Evolutionary conservation across 345 rosid genomes (phyloP).

Genomic region (Psidium friedrichsthalianum): DNA sequence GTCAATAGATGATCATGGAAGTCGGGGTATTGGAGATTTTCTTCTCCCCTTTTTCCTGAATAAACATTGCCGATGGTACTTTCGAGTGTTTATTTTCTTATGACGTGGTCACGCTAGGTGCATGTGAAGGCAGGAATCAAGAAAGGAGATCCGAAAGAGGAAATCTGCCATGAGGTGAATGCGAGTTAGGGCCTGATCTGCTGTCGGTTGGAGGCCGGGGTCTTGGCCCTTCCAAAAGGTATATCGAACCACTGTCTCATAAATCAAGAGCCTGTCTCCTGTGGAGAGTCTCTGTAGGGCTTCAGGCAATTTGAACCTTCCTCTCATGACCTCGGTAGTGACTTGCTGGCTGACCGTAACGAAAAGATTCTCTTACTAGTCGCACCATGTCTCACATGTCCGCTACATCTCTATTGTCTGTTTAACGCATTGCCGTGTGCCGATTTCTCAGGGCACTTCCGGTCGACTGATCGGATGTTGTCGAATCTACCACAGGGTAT

Average conservation of each 20-base stretch:
- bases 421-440: background rate
- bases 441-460: background rate
- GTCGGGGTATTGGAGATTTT: conserved; percentile 48
- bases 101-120: conserved; percentile 31
- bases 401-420: background rate
- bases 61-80: too few relatives aligned
- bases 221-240: conserved; percentile 94
- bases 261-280: background rate
- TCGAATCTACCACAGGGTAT: conserved; percentile 50
- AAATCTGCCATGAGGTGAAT: conserved; percentile 83
- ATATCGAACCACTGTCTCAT: background rate
- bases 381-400: background rate
- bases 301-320: background rate
- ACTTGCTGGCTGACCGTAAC: background rate
- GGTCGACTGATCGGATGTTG: background rate
- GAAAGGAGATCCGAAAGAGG: conserved; percentile 83
- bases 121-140: conserved; percentile 86
- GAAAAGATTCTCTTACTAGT: background rate
- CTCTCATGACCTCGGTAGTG: background rate
- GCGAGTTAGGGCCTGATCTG: conserved; percentile 65
- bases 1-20: conserved; percentile 68
- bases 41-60: background rate
- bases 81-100: background rate
- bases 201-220: conserved; percentile 88
- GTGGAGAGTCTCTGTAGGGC: background rate